These are phyloP conservation scores for Paecilomyces dactylethromorphus DNA, from an alignment of 2,329 filamentous ascomycete genomes.

Conservation along the genomic window DNA sequence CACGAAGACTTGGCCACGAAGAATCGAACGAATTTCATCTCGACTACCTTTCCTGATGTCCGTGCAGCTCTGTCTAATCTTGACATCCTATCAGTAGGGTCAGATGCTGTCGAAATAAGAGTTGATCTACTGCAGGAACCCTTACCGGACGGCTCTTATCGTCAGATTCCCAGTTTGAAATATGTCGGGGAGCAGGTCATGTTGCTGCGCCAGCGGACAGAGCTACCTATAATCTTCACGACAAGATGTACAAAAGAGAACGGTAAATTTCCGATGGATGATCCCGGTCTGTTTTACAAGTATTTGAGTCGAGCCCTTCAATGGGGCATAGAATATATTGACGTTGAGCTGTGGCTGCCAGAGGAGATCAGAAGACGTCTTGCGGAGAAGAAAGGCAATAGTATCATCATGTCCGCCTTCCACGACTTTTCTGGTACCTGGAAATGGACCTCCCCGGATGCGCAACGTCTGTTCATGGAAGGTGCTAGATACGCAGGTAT, in stretches of 20 bases:
- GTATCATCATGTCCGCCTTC: conserved; percentile 84
- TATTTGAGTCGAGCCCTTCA: conserved; percentile 80
- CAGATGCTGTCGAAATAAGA: conserved; percentile 77
- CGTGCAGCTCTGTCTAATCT: conserved; percentile 75
- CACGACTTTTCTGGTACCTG: conserved; percentile 82
- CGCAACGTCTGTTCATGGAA: conserved; percentile 64
- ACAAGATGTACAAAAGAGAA: conserved; percentile 77
- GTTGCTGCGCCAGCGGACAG: conserved; percentile 73
- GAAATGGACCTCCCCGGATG: conserved; percentile 71
- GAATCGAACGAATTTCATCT: conserved; percentile 74
- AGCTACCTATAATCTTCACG: conserved; percentile 86
- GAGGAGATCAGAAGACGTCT: conserved; percentile 64
- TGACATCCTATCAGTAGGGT: conserved; percentile 79
- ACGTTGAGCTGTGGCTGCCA: conserved; percentile 82
- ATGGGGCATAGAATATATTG: conserved; percentile 85
- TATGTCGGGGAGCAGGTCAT: conserved; percentile 85
- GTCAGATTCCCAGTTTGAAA: conserved; percentile 65
- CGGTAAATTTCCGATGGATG: conserved; percentile 76
- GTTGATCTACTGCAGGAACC: conserved; percentile 76
- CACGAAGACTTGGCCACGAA: conserved; percentile 67
- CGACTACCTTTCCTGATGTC: conserved; percentile 82
- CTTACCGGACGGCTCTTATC: conserved; percentile 54
- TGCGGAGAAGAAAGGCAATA: conserved; percentile 66
- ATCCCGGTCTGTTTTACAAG: conserved; percentile 66
- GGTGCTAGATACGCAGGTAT: conserved; percentile 73